Evolutionary conservation across 495 filamentous ascomycete species (phyloP), one percentile per base, ranked within the genome.

Genomic region (Penicillium desertorum): DNA sequence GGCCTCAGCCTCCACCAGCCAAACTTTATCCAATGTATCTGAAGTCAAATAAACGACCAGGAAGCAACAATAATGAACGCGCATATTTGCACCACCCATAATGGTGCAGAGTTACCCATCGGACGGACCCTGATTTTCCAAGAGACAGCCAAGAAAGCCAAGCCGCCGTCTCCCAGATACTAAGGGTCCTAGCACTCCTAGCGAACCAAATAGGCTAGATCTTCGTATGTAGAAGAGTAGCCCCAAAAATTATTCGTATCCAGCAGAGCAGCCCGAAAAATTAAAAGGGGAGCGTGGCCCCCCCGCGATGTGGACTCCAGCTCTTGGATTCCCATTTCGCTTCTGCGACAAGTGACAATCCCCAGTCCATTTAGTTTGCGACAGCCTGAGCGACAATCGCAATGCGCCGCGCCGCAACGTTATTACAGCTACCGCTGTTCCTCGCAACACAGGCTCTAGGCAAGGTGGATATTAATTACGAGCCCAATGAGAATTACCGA

Each of bases 141-240:
- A n/a, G 39, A 19, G 39, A 43, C 39, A 43, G 39, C 39, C 39
- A 43, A 43, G 39, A 22, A 19, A 43, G 39, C 39, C n/a, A 43
- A 19, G 39, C 39, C 37, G 7, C 14, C n/a, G 9, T 43, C 39
- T 8, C 39, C 39, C 39, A 43, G 19, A 43, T 43, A 43, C 6
- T 8, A 43, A 43, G 39, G 39, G 39, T 43, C 39, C 39, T 43
- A 43, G 39, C 39, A n/a, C 39, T 43, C 39, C 39, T 20, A 43
- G 5, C 39, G 39, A 43, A 43, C 8, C 39, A 43, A 20, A 43
- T 19, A 20, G n/a, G 39, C 39, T 43, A 43, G 39, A 19, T n/a
- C 39, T 42, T 43, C 39, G 39, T 43, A 43, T 43, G 1, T 2
- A 22, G 20, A 22, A 22, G 20, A 22, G 20, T 22, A 22, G 20